Percentiles rank a stretch among this genome's conserved stretches.
Evolutionary conservation across 2,329 filamentous ascomycete genomes (phyloP).

Genomic region (Aspergillus sclerotialis): DNA sequence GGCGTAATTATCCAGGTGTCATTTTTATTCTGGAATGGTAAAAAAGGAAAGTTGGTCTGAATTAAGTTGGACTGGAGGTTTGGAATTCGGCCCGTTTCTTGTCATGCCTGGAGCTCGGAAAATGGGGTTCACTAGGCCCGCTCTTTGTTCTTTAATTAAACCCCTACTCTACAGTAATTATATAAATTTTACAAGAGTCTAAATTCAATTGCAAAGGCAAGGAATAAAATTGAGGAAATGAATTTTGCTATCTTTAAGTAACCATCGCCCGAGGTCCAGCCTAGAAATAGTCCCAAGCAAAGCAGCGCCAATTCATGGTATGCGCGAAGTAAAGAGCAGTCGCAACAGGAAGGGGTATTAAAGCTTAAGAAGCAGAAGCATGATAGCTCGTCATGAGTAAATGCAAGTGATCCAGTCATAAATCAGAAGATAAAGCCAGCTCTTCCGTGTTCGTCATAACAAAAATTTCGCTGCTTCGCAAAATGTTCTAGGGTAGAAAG

Average conservation of each 20-base stretch:
- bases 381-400: constrained; percentile 4
- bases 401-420: constrained; percentile 4
- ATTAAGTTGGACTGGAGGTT: too few relatives aligned
- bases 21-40: too few relatives aligned
- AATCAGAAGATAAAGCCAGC: constrained; percentile 20
- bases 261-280: not conserved
- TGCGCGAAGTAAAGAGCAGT: not conserved
- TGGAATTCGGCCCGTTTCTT: too few relatives aligned
- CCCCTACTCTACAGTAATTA: too few relatives aligned
- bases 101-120: too few relatives aligned
- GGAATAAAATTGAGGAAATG: not conserved
- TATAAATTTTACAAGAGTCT: too few relatives aligned
- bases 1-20: too few relatives aligned
- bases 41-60: too few relatives aligned
- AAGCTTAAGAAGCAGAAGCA: constrained; percentile 2
- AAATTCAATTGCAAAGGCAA: not conserved
- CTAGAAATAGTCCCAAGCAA: constrained; percentile 1
- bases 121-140: too few relatives aligned
- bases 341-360: constrained; percentile 4
- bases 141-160: too few relatives aligned
- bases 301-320: constrained; percentile 4
- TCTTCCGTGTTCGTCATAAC: constrained; percentile 17
- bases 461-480: constrained; percentile 6
- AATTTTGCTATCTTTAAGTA: not conserved
- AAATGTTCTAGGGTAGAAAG: not conserved